Evolutionary conservation across 73 alveolate species (phyloP), one percentile per base, ranked within the genome.

Genomic region (Tetrahymena elliotti): DNA sequence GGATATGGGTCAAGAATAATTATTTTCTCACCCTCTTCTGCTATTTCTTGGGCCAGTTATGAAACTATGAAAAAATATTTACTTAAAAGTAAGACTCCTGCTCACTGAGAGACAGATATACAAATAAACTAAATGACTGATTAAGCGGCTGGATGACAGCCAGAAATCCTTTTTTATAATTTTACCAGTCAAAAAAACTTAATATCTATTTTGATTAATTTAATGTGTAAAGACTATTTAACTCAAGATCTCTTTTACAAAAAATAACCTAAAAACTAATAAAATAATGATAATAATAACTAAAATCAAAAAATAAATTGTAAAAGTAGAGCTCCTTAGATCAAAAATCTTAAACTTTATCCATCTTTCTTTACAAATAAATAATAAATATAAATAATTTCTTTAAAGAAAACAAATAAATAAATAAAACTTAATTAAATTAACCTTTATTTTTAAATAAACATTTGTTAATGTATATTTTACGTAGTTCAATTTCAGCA

Each of bases 41-140:
- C 98, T n/a, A 93, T 96, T 12, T 94, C 97, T 16, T 96, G 98
- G 98, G 94, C 97, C 47, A 93, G 94, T 84, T 96, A 96, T 93
- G 98, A 96, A 53, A 94, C 54, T 22, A 96, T 94, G 52, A 96
- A 96, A 94, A 96, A 54, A 35, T 38, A 83, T 39, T 35, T 96
- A 36, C 94, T 83, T 96, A 84, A 53, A 27, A 31, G 84, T n/a
- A 53, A 68, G 88, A 31, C 38, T 68, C 13, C 36, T 68, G 3
- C 88, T 68, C 88, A 68, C 6, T 68, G 88, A 68, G 36, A 27
- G 88, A 68, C 33, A 27, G 88, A n/a, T 68, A 4, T 68, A 68
- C 15, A 10, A 40, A 40, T 40, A n/a, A n/a, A n/a, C n/a, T n/a
- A n/a, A n/a, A n/a, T n/a, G n/a, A n/a, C n/a, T n/a, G n/a, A n/a